phyloP scores from a whole-genome alignment of 139 green algal genomes.

The Asterochloris sp. region DNA sequence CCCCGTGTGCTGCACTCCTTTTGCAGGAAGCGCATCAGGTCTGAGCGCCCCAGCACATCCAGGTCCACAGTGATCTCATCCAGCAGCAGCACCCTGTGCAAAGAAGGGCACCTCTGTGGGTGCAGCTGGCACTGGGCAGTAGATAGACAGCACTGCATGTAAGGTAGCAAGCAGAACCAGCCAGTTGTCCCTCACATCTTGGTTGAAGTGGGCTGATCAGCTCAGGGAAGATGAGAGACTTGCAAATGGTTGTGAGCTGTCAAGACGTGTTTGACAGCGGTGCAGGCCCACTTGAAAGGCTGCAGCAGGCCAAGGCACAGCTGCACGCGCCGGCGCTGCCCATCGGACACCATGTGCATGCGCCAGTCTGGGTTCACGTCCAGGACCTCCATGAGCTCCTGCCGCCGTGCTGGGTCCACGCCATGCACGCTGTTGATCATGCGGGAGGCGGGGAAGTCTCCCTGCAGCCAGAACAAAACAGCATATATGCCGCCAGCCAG shows the following conservation, averaged over 20 bases:
- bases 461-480: constrained; percentile 32
- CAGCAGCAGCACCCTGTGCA: constrained; percentile 69
- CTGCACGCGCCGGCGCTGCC: constrained; percentile 89
- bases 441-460: constrained; percentile 83
- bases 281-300: constrained; percentile 61
- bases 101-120: not conserved
- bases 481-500: not conserved
- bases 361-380: constrained; percentile 86
- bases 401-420: constrained; percentile 56
- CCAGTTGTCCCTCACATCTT: too few relatives aligned
- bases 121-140: not conserved
- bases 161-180: not conserved
- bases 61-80: constrained; percentile 97
- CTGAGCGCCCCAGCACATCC: constrained; percentile 89
- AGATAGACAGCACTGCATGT: not conserved
- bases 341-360: constrained; percentile 83
- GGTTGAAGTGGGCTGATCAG: too few relatives aligned
- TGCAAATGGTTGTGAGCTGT: not conserved
- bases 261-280: too few relatives aligned
- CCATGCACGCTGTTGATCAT: constrained; percentile 85
- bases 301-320: constrained; percentile 85
- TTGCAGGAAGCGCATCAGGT: constrained; percentile 84
- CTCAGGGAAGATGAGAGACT: too few relatives aligned
- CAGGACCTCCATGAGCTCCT: constrained; percentile 72
- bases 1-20: constrained; percentile 69